phyloP scores from a whole-genome alignment of 371 early-diverging fungal species.

The Apophysomyces variabilis region DNA sequence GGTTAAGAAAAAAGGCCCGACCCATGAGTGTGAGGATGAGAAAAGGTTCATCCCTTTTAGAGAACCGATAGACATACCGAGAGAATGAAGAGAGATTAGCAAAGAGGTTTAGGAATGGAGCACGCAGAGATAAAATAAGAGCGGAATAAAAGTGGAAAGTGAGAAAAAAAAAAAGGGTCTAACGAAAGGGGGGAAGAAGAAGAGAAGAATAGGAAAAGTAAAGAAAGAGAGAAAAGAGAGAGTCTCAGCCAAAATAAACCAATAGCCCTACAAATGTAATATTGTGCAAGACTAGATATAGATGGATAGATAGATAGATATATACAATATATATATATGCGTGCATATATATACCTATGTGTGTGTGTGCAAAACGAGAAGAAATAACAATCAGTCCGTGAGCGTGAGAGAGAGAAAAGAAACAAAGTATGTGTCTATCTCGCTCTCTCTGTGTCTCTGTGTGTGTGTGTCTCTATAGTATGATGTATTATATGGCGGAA shows the following conservation, averaged over 20 bases:
- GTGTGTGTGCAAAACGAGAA: neutral
- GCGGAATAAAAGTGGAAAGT: neutral
- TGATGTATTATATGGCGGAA: neutral
- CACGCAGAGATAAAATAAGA: constrained; percentile 1
- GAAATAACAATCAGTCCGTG: too few species aligned
- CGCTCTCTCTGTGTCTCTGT: too few species aligned
- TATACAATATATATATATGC: too few species aligned
- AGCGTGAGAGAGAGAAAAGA: too few species aligned
- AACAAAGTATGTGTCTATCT: too few species aligned
- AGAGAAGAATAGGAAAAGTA: neutral
- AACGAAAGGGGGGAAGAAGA: constrained; percentile 2
- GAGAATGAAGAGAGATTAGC: neutral
- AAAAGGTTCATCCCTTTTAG: neutral
- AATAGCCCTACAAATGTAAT: too few species aligned
- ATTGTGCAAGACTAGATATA: neutral
- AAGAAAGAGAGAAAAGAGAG: too few species aligned
- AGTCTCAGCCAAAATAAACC: too few species aligned
- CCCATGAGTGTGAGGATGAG: too few species aligned
- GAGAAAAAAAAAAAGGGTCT: constrained; percentile 5
- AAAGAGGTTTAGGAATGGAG: neutral
- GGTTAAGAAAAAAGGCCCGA: too few species aligned
- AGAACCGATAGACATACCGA: neutral
- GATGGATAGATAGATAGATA: too few species aligned
- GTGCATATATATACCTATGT: neutral
- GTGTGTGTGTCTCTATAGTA: too few species aligned